Percentiles rank a stretch among this genome's conserved stretches.
phyloP scores from a whole-genome alignment of 495 filamentous ascomycete species.

The Talaromyces proteolyticus region DNA sequence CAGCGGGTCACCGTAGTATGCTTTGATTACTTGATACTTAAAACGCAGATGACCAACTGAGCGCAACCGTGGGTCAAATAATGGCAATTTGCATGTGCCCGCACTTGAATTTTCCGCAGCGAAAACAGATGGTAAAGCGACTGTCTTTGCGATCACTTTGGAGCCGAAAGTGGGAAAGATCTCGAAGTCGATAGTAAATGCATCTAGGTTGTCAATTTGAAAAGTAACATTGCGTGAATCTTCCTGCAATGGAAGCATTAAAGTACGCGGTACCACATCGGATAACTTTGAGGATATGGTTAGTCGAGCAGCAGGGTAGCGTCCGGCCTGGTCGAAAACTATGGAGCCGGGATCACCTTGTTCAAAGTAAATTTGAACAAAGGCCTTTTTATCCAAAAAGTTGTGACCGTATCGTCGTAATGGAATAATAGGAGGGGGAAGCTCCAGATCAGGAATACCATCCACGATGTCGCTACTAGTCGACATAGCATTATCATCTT shows the following conservation, averaged over 20 bases:
- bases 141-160: conserved; percentile 92
- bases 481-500: conserved; percentile 44
- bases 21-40: conserved; percentile 92
- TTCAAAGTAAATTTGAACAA: conserved; percentile 85
- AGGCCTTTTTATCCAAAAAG: conserved; percentile 94
- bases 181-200: conserved; percentile 94
- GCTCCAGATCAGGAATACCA: conserved; percentile 83
- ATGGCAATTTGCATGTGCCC: conserved; percentile 74
- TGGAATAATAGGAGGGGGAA: conserved; percentile 95
- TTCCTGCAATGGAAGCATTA: conserved; percentile 93
- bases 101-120: conserved; percentile 65
- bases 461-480: conserved; percentile 68
- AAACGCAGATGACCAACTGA: conserved; percentile 95
- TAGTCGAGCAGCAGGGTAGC: conserved; percentile 89
- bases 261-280: conserved; percentile 91
- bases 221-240: conserved; percentile 89
- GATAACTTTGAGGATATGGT: conserved; percentile 95
- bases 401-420: conserved; percentile 94
- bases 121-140: conserved; percentile 84
- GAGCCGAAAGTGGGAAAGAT: conserved; percentile 96
- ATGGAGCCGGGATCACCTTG: conserved; percentile 64
- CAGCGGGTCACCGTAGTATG: conserved; percentile 86
- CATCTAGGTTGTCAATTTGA: conserved; percentile 87
- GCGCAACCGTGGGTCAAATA: conserved; percentile 87
- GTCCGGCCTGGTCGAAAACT: conserved; percentile 87